Evolutionary conservation across 768 basidiomycete species (phyloP).

Genomic region (Tephrocybe rancida): DNA sequence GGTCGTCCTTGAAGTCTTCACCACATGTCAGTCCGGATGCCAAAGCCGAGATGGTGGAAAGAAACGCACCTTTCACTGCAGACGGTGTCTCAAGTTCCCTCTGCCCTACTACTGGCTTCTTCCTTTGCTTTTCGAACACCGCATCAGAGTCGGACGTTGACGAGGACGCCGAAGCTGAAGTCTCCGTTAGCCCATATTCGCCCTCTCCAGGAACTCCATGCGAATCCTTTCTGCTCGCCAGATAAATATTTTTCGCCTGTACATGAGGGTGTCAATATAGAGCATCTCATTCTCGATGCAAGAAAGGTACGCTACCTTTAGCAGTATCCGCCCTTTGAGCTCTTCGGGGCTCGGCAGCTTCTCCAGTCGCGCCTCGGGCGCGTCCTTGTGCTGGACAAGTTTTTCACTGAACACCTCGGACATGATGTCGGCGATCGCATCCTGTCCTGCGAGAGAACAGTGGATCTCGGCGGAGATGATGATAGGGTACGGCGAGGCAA

Average conservation of each 20-base stretch:
- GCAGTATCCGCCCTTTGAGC: conserved; percentile 74
- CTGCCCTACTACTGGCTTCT: conserved; percentile 17
- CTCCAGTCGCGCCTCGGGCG: conserved; percentile 45
- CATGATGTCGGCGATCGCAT: conserved; percentile 51
- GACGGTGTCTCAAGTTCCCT: conserved; percentile 24
- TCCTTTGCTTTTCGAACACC: conserved; percentile 21
- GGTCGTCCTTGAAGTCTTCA: conserved; percentile 30
- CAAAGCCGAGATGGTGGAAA: neutral
- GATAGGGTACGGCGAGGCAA: conserved; percentile 91
- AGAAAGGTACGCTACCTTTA: conserved; percentile 61
- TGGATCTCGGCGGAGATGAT: conserved; percentile 98
- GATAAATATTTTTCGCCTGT: conserved; percentile 78
- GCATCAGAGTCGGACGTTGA: conserved; percentile 42
- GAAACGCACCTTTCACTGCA: conserved; percentile 30
- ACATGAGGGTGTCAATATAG: neutral
- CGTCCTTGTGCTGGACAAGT: conserved; percentile 29
- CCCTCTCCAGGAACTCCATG: conserved; percentile 17
- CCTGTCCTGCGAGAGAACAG: conserved; percentile 65
- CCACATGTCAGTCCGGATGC: neutral
- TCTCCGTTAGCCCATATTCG: conserved; percentile 23
- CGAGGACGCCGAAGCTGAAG: conserved; percentile 22
- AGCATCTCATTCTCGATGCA: neutral
- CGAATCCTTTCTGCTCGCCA: conserved; percentile 29
- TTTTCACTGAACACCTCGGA: conserved; percentile 46
- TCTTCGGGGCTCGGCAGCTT: conserved; percentile 87